Percentiles rank a stretch among this genome's conserved stretches.
These are phyloP conservation scores for Sporobolomyces phaffii DNA, from an alignment of 768 basidiomycete genomes.

Conservation along the genomic window DNA sequence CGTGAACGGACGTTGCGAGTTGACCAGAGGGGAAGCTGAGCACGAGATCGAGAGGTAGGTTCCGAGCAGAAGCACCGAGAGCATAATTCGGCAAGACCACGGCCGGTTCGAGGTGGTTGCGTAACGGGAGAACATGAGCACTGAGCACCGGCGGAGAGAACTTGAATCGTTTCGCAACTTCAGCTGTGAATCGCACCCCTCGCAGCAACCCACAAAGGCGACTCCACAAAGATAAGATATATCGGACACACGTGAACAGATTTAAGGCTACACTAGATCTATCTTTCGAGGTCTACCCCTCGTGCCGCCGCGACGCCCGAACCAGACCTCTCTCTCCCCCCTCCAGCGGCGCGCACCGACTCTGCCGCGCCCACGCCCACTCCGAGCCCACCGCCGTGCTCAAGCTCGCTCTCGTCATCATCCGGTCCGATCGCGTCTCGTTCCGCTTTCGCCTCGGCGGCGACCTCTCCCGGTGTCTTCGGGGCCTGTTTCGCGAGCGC, in stretches of 20 bases:
- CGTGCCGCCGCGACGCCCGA: constrained; percentile 9
- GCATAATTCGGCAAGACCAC: too few relatives aligned
- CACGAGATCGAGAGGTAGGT: background rate
- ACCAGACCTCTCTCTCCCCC: background rate
- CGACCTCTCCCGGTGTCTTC: background rate
- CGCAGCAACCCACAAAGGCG: too few relatives aligned
- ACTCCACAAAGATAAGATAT: too few relatives aligned
- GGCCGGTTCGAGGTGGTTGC: too few relatives aligned
- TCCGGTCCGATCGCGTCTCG: background rate
- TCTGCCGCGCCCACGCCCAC: background rate
- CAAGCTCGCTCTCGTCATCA: constrained; percentile 3
- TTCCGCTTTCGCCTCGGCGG: background rate
- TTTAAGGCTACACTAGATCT: background rate
- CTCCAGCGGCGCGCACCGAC: too few relatives aligned
- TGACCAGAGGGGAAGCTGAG: background rate
- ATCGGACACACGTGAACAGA: too few relatives aligned
- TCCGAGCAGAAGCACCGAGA: background rate
- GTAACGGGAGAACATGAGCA: too few relatives aligned
- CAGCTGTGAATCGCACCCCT: too few relatives aligned
- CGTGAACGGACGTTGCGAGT: background rate
- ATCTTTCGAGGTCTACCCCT: constrained; percentile 16
- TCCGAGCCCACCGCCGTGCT: background rate
- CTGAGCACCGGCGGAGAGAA: too few relatives aligned
- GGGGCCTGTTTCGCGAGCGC: constrained; percentile 19
- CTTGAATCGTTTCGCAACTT: too few relatives aligned